Base-by-base conservation (phyloP, 352 stramenopile genomes). In the Pythium grandisporangium region DNA sequence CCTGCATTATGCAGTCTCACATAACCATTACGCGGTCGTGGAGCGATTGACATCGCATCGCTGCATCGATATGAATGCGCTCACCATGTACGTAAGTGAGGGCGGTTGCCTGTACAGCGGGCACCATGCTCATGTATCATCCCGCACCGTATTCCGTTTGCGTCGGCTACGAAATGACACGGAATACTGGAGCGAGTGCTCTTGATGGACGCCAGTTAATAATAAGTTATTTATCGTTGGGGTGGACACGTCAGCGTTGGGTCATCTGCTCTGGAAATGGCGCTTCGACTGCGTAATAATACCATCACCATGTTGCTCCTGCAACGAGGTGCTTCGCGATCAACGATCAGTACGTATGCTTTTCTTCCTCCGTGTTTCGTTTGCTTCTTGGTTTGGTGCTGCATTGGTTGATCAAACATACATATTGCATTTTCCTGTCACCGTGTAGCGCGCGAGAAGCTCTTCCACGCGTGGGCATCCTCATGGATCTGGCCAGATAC, bases 1-100 rank as follows among this genome's bases (percentile, higher is more conserved):
- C 37, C 57, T 93, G 48, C 62, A 82, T 37, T 78, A 76, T 34
- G 76, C 79, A 2, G 68, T 82, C 7, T 58, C 65, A n/a, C 42
- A 64, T 17, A 63, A 66, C 38, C 70, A 79, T 3, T 6, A 84
- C 30, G 19, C 13, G 14, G 49, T 84, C 12, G 53, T 72, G 7
- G 45, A 55, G 24, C 57, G 64, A 1, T 61, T 92, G 29, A 26
- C 86, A 19, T 12, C 38, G 13, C 45, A 67, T 5, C 37, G 46
- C 8, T 30, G 16, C 17, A 36, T 79, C 19, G 61, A 90, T 38
- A 33, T 87, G 27, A 87, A 90, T 43, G 60, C 59, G 2, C 61
- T 54, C 34, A 81, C 71, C 16, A 58, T 71, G 74, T 89, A 72
- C 21, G n/a, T n/a, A n/a, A n/a, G n/a, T n/a, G n/a, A n/a, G n/a